These are phyloP conservation scores for Carpinus fangiana DNA, from an alignment of 306 rosid genomes.

Conservation along the genomic window DNA sequence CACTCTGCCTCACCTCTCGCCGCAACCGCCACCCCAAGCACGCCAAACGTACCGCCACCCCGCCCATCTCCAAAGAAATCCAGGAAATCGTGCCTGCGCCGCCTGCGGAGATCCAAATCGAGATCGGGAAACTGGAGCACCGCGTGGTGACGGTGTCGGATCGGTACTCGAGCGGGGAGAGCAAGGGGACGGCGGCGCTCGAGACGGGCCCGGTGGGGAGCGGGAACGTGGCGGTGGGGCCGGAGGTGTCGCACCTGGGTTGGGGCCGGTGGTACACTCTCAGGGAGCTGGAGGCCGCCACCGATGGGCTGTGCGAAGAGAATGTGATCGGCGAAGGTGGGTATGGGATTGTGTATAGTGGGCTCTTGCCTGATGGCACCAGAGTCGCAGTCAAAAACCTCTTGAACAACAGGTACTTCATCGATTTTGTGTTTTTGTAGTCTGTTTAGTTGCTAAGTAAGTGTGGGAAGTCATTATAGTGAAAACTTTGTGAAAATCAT, in stretches of 20 bases:
- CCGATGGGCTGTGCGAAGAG: conserved; percentile 69
- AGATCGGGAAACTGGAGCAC: conserved; percentile 70
- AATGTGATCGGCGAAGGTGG: conserved; percentile 98
- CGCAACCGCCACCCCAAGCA: conserved; percentile 40
- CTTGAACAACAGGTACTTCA: conserved; percentile 79
- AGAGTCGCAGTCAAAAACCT: conserved; percentile 87
- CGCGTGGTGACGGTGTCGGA: conserved; percentile 69
- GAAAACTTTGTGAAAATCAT: background rate
- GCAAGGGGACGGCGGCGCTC: conserved; percentile 48
- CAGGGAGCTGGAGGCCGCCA: conserved; percentile 91
- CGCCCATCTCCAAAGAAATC: conserved; percentile 72
- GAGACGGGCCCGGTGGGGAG: conserved; percentile 54
- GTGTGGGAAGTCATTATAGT: background rate
- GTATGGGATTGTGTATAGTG: conserved; percentile 87
- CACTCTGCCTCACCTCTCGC: conserved; percentile 90
- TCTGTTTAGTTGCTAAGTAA: conserved; percentile 7
- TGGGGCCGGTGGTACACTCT: conserved; percentile 98
- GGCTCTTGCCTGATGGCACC: conserved; percentile 71
- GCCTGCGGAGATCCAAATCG: conserved; percentile 60
- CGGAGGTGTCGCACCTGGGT: conserved; percentile 93
- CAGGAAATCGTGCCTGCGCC: conserved; percentile 56
- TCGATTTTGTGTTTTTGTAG: conserved; percentile 3
- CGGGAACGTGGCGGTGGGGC: conserved; percentile 57
- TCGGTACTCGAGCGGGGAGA: conserved; percentile 83
- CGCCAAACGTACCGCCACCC: conserved; percentile 29